Evolutionary conservation across 331 rosid species (phyloP).

Genomic region (Ulmus americana): DNA sequence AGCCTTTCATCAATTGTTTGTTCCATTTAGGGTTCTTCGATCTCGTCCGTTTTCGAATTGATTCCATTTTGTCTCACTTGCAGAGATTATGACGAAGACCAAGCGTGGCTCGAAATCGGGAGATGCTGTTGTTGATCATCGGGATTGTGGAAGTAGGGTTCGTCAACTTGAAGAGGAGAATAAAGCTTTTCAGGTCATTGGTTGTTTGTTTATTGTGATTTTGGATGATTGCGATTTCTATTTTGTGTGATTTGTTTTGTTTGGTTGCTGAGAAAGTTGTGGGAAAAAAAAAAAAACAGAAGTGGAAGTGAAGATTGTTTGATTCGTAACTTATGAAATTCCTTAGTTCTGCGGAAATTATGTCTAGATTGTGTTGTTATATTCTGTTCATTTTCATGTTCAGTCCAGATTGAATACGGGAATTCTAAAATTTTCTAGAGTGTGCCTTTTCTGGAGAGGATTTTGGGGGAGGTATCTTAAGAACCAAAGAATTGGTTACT

Average conservation of each 20-base stretch:
- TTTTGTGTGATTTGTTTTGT: background rate
- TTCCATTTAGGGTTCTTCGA: no score
- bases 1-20: no score
- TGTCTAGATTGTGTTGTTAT: no score
- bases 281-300: background rate
- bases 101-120: slow-evolving; percentile 53
- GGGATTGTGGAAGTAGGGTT: slow-evolving; percentile 37
- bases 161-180: slow-evolving; percentile 54
- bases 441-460: background rate
- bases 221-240: background rate
- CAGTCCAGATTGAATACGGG: background rate
- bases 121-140: slow-evolving; percentile 30
- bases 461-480: background rate
- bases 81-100: slow-evolving; percentile 44
- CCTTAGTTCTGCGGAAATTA: no score
- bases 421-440: background rate
- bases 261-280: slow-evolving; percentile 11
- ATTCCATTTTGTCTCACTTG: background rate
- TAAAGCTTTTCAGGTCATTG: slow-evolving; percentile 52
- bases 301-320: background rate
- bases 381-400: no score
- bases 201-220: background rate
- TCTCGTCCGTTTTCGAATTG: no score
- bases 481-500: background rate
- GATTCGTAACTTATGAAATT: no score